Conservation (phyloP, 2,329 filamentous ascomycete genomes). For the Aspergillus felis region DNA sequence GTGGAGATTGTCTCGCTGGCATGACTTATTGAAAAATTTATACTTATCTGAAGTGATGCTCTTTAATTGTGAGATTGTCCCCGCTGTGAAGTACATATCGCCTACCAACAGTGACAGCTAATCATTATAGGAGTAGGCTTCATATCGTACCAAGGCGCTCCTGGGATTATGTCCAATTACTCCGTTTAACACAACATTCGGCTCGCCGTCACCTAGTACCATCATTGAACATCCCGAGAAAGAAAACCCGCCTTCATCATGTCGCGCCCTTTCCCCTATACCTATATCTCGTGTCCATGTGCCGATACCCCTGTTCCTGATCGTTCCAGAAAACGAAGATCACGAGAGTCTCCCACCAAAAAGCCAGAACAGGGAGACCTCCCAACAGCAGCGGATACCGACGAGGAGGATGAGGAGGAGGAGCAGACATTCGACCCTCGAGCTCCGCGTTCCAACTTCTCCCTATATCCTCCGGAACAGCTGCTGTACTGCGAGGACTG, state of each 20-base stretch:
- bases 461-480: constrained; percentile 87
- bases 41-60: background rate
- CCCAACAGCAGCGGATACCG: constrained; percentile 6
- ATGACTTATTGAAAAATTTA: background rate
- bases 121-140: background rate
- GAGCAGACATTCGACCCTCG: constrained; percentile 82
- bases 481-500: constrained; percentile 97
- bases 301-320: constrained; percentile 46
- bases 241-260: constrained; percentile 29
- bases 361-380: constrained; percentile 22
- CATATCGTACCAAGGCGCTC: background rate
- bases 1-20: background rate
- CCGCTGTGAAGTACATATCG: background rate
- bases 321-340: constrained; percentile 36
- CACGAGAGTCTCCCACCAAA: constrained; percentile 33
- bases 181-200: background rate
- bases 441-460: constrained; percentile 80
- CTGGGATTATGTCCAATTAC: background rate
- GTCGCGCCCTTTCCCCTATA: constrained; percentile 59
- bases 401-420: constrained; percentile 59
- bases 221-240: background rate
- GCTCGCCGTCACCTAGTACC: background rate
- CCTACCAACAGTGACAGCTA: background rate
- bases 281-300: constrained; percentile 63
- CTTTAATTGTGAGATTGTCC: background rate